These are phyloP conservation scores for Dendrocalamus sinicus DNA, from an alignment of 176 grass and related monocot genomes.

Conservation along the genomic window DNA sequence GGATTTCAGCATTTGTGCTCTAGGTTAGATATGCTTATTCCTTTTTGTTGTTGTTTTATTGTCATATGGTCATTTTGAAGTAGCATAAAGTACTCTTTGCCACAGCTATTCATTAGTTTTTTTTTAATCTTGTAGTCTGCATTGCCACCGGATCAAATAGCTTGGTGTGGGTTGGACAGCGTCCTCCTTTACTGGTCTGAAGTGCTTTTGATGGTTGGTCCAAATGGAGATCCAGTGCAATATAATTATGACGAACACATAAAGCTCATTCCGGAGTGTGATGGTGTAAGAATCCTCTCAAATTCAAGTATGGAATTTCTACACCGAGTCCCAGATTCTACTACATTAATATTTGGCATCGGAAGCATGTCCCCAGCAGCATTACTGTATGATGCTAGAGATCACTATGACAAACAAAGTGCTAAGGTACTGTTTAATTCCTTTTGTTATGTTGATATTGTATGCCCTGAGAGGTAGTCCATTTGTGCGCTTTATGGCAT, in stretches of 20 bases:
- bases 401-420: conserved; percentile 94
- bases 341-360: conserved; percentile 85
- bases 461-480: background rate
- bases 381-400: conserved; percentile 93
- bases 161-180: conserved; percentile 94
- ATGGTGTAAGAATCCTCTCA: conserved; percentile 93
- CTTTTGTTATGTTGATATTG: conserved; percentile 11
- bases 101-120: conserved; percentile 13
- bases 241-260: conserved; percentile 93
- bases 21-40: background rate
- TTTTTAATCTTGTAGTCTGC: conserved; percentile 63
- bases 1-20: background rate
- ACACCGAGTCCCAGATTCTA: conserved; percentile 83
- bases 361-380: conserved; percentile 91
- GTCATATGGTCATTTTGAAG: background rate
- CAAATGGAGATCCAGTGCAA: conserved; percentile 80
- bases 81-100: background rate
- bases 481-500: conserved; percentile 37
- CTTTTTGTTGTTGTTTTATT: conserved; percentile 1
- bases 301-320: conserved; percentile 99
- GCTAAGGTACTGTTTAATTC: conserved; percentile 74
- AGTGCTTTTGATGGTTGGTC: conserved; percentile 86
- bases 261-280: conserved; percentile 91
- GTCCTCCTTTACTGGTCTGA: conserved; percentile 96
- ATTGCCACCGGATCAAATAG: conserved; percentile 93